Percentiles rank a stretch among this genome's conserved stretches.
phyloP scores from a whole-genome alignment of 768 basidiomycete species.

The Suillus fuscotomentosus region DNA sequence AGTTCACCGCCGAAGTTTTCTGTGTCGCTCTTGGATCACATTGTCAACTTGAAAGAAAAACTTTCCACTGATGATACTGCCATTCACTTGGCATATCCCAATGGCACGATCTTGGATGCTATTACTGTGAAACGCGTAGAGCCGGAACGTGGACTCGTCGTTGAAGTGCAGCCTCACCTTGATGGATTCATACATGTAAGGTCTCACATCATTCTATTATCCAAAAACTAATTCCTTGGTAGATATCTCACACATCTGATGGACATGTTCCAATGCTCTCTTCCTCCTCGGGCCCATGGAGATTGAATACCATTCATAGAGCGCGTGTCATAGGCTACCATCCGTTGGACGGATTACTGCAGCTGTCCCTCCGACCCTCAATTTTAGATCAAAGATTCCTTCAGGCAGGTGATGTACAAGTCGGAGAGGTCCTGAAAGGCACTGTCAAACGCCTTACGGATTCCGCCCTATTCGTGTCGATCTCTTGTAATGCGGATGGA shows the following conservation, averaged over 20 bases:
- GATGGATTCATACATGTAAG: slow-evolving; percentile 88
- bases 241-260: slow-evolving; percentile 93
- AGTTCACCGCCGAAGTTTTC: slow-evolving; percentile 79
- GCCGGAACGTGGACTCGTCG: slow-evolving; percentile 77
- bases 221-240: slow-evolving; percentile 6
- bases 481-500: slow-evolving; percentile 87
- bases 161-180: slow-evolving; percentile 55
- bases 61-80: slow-evolving; percentile 9
- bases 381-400: slow-evolving; percentile 85
- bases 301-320: slow-evolving; percentile 53
- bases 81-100: slow-evolving; percentile 63
- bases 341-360: slow-evolving; percentile 82
- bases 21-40: slow-evolving; percentile 73
- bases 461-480: slow-evolving; percentile 78
- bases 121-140: slow-evolving; percentile 77
- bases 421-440: slow-evolving; percentile 86
- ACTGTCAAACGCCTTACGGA: slow-evolving; percentile 77
- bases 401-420: slow-evolving; percentile 75
- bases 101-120: slow-evolving; percentile 73
- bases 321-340: slow-evolving; percentile 85
- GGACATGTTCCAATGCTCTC: slow-evolving; percentile 80
- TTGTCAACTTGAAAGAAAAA: slow-evolving; percentile 54
- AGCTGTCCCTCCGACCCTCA: slow-evolving; percentile 82
- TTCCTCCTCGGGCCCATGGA: slow-evolving; percentile 76
- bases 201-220: slow-evolving; percentile 11